These are phyloP conservation scores for Talaromyces stipitatus DNA, from an alignment of 495 filamentous ascomycete species.

Conservation along the genomic window DNA sequence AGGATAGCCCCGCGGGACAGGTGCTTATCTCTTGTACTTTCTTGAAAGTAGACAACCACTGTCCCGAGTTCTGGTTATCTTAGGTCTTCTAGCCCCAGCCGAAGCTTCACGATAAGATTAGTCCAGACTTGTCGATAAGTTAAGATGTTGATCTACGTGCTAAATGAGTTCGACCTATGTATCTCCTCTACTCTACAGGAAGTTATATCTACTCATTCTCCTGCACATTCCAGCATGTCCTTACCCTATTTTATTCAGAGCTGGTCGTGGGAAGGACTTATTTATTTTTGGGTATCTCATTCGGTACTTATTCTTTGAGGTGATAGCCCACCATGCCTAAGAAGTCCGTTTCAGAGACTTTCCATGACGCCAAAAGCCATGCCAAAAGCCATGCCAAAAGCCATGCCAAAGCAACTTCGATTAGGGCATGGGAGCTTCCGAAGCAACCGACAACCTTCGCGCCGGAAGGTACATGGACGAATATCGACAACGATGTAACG, in stretches of 20 bases:
- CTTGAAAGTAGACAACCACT: not conserved
- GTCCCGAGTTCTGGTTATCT: not conserved
- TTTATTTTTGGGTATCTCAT: not conserved
- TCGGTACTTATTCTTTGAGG: not conserved
- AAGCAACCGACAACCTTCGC: not conserved
- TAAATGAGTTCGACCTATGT: no score
- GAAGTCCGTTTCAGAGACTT: not conserved
- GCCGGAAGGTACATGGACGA: constrained; percentile 26
- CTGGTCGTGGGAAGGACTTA: not conserved
- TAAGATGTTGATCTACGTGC: no score
- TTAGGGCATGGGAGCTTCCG: not conserved
- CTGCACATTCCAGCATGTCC: not conserved
- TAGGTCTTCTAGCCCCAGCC: not conserved
- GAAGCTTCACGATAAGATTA: not conserved
- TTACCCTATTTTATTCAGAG: not conserved
- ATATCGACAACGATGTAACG: constrained; percentile 34
- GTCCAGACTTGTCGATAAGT: no score
- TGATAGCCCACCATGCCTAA: not conserved
- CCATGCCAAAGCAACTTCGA: not conserved
- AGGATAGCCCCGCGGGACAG: not conserved
- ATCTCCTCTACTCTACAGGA: not conserved
- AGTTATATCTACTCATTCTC: not conserved
- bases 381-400: not conserved
- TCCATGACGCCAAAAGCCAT: not conserved
- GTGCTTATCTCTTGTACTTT: not conserved